Evolutionary conservation across 768 basidiomycete genomes (phyloP).

Genomic region (Leucocoprinus birnbaumii): DNA sequence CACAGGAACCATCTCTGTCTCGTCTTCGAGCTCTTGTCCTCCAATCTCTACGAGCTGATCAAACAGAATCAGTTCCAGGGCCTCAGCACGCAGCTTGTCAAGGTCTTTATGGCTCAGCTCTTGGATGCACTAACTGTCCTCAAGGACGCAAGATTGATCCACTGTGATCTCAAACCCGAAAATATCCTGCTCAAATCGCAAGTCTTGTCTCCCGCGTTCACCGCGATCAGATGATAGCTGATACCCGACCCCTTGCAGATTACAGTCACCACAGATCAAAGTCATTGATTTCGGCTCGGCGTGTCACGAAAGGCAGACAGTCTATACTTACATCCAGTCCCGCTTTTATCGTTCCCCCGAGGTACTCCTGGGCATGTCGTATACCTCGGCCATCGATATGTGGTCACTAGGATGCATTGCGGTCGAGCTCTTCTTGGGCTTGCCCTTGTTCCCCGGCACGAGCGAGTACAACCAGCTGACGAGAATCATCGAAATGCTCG

Average conservation of each 20-base stretch:
- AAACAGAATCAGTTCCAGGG: slow-evolving; percentile 99
- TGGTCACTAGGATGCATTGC: slow-evolving; percentile 99
- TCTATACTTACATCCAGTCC: slow-evolving; percentile 99
- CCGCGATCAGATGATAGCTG: not conserved
- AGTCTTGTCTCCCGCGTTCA: slow-evolving; percentile 16
- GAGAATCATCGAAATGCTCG: slow-evolving; percentile 97
- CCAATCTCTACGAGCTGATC: slow-evolving; percentile 98
- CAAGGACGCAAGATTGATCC: slow-evolving; percentile 94
- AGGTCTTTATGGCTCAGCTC: slow-evolving; percentile 96
- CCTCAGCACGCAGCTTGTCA: slow-evolving; percentile 92
- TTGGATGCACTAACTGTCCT: slow-evolving; percentile 89
- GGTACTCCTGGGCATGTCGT: slow-evolving; percentile 91
- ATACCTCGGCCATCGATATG: slow-evolving; percentile 97
- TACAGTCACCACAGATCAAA: slow-evolving; percentile 97
- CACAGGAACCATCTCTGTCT: slow-evolving; percentile 96
- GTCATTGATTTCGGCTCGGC: slow-evolving; percentile 99
- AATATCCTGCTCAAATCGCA: slow-evolving; percentile 97
- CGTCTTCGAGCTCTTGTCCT: slow-evolving; percentile 95
- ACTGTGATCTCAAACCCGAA: slow-evolving; percentile 98
- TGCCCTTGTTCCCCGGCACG: slow-evolving; percentile 96
- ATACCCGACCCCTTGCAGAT: slow-evolving; percentile 37
- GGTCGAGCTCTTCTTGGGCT: slow-evolving; percentile 93
- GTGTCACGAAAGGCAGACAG: slow-evolving; percentile 98
- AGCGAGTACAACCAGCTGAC: slow-evolving; percentile 99
- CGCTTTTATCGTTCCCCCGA: slow-evolving; percentile 98